These are phyloP conservation scores for Cercospora sesami DNA, from an alignment of 2,329 filamentous ascomycete species.

Conservation along the genomic window DNA sequence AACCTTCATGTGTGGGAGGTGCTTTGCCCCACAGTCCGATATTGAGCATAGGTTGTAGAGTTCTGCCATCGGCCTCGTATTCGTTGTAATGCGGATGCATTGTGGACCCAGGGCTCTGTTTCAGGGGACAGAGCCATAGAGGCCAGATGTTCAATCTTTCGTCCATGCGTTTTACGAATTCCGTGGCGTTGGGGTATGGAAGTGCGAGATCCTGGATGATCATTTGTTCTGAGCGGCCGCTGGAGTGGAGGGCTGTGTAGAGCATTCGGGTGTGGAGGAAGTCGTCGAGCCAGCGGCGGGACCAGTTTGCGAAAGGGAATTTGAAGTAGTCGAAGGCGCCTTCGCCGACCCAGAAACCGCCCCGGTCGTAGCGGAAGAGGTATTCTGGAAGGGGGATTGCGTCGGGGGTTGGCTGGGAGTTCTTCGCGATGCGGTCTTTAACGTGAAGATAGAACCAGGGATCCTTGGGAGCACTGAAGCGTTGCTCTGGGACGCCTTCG, in stretches of 20 bases:
- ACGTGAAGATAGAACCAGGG: constrained; percentile 55
- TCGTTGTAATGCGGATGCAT: constrained; percentile 39
- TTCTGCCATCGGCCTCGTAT: constrained; percentile 28
- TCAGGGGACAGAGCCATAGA: constrained; percentile 52
- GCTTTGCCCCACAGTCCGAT: constrained; percentile 64
- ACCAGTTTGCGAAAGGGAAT: constrained; percentile 64
- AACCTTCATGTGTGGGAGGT: constrained; percentile 46
- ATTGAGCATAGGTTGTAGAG: constrained; percentile 52
- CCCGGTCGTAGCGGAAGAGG: constrained; percentile 70
- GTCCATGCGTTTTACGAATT: constrained; percentile 48
- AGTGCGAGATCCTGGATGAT: constrained; percentile 64
- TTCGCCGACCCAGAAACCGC: constrained; percentile 66
- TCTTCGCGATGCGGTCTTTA: constrained; percentile 42
- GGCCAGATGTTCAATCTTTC: constrained; percentile 47
- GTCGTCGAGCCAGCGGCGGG: constrained; percentile 60
- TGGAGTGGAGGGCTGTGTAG: constrained; percentile 65
- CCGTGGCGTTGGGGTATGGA: constrained; percentile 45
- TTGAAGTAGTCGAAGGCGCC: constrained; percentile 66
- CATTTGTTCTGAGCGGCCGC: constrained; percentile 60
- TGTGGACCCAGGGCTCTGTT: constrained; percentile 31
- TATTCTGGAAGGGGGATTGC: constrained; percentile 65
- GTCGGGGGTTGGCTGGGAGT: constrained; percentile 48
- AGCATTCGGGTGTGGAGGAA: constrained; percentile 65
- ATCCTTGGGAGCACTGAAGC: constrained; percentile 48
- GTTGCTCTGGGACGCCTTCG: constrained; percentile 24